Percentiles rank a stretch among this genome's conserved stretches.
phyloP scores from a whole-genome alignment of 768 basidiomycete species.

The Termitomyces sp. region DNA sequence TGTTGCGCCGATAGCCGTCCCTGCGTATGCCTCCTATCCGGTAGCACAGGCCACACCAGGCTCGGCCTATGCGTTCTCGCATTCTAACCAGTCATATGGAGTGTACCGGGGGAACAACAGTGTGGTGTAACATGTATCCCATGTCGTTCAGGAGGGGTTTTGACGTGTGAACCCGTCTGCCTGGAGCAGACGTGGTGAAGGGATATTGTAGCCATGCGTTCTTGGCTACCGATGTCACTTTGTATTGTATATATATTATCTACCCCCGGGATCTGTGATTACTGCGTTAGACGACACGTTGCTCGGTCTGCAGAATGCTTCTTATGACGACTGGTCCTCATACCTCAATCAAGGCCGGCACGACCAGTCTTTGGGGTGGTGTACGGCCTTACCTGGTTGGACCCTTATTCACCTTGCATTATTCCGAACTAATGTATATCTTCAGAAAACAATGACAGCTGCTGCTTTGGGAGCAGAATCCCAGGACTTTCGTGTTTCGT shows the following conservation, averaged over 20 bases:
- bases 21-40: constrained; percentile 14
- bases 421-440: constrained; percentile 19
- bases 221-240: constrained; percentile 6
- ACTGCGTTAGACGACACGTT: constrained; percentile 61
- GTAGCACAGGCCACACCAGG: constrained; percentile 4
- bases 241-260: constrained; percentile 28
- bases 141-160: neutral
- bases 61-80: constrained; percentile 15
- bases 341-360: constrained; percentile 32
- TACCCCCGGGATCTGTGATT: constrained; percentile 57
- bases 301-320: constrained; percentile 28
- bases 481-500: constrained; percentile 41
- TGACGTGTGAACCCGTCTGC: constrained; percentile 13
- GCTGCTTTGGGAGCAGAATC: neutral
- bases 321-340: constrained; percentile 41
- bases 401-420: constrained; percentile 17
- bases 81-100: constrained; percentile 14
- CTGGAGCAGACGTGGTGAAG: constrained; percentile 13
- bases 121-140: constrained; percentile 9
- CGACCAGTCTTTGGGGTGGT: constrained; percentile 53
- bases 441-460: neutral
- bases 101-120: constrained; percentile 11
- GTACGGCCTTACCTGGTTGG: constrained; percentile 31
- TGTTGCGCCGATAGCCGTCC: constrained; percentile 21
- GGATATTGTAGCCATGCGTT: constrained; percentile 16